A percentile compares a stretch with the other conserved stretches of the same genome.
phyloP scores from a whole-genome alignment of 148 eudicot species.

The Heliamphora exappendiculata region DNA sequence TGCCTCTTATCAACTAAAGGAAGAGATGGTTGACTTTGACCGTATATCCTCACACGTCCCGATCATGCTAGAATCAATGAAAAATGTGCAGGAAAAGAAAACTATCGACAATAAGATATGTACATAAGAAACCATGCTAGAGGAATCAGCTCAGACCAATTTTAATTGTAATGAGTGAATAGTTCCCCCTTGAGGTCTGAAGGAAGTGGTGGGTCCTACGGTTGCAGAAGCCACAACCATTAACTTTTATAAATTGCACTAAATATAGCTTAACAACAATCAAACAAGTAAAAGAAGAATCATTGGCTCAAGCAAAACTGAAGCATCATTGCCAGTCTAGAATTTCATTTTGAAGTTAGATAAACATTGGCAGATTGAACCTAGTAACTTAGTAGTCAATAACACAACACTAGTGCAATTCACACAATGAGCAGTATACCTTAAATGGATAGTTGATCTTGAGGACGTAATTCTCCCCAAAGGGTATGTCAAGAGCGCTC shows the following conservation, averaged over 20 bases:
- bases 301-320: not conserved
- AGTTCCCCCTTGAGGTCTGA: slow-evolving; percentile 75
- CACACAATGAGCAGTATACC: slow-evolving; percentile 33
- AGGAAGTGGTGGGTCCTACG: slow-evolving; percentile 76
- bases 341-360: not conserved
- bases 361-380: not conserved
- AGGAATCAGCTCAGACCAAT: slow-evolving; percentile 2
- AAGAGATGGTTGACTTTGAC: not conserved
- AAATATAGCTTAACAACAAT: slow-evolving; percentile 2
- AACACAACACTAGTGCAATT: slow-evolving; percentile 1
- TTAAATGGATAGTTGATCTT: slow-evolving; percentile 85
- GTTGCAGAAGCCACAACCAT: not conserved
- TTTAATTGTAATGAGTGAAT: slow-evolving; percentile 75
- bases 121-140: not conserved
- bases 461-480: slow-evolving; percentile 68
- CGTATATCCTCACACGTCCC: not conserved
- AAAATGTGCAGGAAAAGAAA: not conserved
- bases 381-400: not conserved
- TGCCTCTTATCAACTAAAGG: not conserved
- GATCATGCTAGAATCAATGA: not conserved
- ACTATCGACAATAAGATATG: not conserved
- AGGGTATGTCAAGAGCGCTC: slow-evolving; percentile 78
- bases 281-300: not conserved
- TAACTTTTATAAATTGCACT: not conserved
- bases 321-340: not conserved